These are phyloP conservation scores for Verbena officinalis DNA, from an alignment of 257 asterid genomes.

Conservation along the genomic window DNA sequence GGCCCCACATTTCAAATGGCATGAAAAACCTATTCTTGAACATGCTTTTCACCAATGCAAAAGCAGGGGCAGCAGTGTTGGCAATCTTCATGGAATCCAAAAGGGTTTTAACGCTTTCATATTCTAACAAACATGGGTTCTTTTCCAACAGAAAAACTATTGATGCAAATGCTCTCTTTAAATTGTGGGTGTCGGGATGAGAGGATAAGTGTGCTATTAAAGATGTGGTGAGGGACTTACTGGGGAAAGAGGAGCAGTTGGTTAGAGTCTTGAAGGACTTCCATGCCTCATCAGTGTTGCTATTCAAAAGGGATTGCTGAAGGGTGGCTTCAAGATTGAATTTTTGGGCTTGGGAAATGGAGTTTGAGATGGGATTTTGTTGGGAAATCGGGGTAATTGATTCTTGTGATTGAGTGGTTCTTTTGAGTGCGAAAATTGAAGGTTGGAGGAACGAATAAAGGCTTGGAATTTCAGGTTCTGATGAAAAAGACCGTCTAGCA, in stretches of 20 bases:
- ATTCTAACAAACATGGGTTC: slow-evolving; percentile 64
- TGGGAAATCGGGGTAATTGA: slow-evolving; percentile 33
- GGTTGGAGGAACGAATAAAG: slow-evolving; percentile 91
- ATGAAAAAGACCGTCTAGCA: slow-evolving; percentile 54
- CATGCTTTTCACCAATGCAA: slow-evolving; percentile 83
- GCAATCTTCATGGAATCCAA: slow-evolving; percentile 71
- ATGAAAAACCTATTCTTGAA: slow-evolving; percentile 79
- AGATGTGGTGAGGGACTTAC: slow-evolving; percentile 75
- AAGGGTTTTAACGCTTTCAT: slow-evolving; percentile 54
- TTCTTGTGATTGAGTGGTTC: slow-evolving; percentile 31
- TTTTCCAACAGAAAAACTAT: slow-evolving; percentile 70
- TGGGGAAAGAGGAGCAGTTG: slow-evolving; percentile 54
- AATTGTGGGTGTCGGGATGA: slow-evolving; percentile 57
- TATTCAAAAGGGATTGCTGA: slow-evolving; percentile 44
- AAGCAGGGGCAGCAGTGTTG: slow-evolving; percentile 74
- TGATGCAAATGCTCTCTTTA: slow-evolving; percentile 86
- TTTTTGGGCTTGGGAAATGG: slow-evolving; percentile 50
- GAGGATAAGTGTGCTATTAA: slow-evolving; percentile 69
- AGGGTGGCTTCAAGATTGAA: slow-evolving; percentile 56
- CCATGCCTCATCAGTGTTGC: slow-evolving; percentile 94
- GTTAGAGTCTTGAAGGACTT: slow-evolving; percentile 87
- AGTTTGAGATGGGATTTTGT: slow-evolving; percentile 32
- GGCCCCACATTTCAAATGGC: slow-evolving; percentile 82
- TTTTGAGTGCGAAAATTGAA: slow-evolving; percentile 60
- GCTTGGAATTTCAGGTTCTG: slow-evolving; percentile 60